Percentiles rank a stretch among this genome's conserved stretches.
Conservation (phyloP, 2,329 filamentous ascomycete species). For the Chrysoporthe cubensis region DNA sequence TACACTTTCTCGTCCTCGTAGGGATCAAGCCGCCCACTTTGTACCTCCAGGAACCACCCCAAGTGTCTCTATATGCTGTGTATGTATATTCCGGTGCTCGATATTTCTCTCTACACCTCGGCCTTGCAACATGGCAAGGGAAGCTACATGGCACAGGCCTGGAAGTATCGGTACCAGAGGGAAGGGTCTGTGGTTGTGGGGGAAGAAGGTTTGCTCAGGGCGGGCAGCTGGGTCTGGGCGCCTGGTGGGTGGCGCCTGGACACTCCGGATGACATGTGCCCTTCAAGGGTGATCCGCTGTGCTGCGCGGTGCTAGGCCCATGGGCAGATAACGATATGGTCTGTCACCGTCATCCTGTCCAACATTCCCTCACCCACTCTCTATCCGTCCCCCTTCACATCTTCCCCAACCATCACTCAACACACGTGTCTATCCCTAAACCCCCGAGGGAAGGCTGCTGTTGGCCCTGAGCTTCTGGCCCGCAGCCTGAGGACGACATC, state of each 20-base stretch:
- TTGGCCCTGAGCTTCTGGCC: background rate
- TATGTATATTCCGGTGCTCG: too few relatives aligned
- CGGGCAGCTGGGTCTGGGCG: background rate
- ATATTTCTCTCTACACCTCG: too few relatives aligned
- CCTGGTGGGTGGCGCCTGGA: background rate
- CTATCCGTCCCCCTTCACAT: background rate
- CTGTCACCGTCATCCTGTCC: conserved; percentile 5
- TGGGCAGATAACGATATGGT: conserved; percentile 6
- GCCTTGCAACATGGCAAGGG: too few relatives aligned
- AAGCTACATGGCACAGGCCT: background rate
- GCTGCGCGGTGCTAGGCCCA: too few relatives aligned
- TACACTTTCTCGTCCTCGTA: too few relatives aligned
- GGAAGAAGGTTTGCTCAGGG: background rate
- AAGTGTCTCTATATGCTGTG: too few relatives aligned
- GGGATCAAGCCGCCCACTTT: too few relatives aligned
- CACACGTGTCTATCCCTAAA: background rate
- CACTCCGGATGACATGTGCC: conserved; percentile 14
- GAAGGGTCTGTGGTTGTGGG: background rate
- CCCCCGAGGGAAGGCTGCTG: background rate
- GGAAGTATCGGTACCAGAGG: background rate
- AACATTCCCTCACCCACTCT: background rate
- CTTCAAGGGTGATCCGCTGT: background rate
- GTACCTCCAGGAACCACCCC: too few relatives aligned
- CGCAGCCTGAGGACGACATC: background rate
- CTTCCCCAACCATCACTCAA: background rate